Percentiles rank a stretch among this genome's conserved stretches.
phyloP scores from a whole-genome alignment of 2,329 filamentous ascomycete species.

The Tympanopsis confertula region DNA sequence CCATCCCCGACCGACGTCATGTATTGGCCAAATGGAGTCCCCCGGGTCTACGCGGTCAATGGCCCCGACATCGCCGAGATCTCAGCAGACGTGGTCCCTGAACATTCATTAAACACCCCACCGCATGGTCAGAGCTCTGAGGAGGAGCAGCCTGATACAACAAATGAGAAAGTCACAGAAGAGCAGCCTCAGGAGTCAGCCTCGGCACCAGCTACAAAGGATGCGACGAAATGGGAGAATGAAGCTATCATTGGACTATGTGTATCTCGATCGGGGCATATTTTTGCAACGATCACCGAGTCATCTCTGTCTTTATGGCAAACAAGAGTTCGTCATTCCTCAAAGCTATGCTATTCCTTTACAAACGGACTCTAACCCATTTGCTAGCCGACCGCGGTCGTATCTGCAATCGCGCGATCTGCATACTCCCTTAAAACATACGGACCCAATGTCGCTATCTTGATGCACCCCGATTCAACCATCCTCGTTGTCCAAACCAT shows the following conservation, averaged over 20 bases:
- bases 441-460: constrained; percentile 71
- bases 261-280: constrained; percentile 67
- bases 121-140: constrained; percentile 4
- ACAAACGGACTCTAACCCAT: constrained; percentile 5
- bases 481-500: constrained; percentile 85
- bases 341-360: constrained; percentile 2
- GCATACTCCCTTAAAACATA: constrained; percentile 68
- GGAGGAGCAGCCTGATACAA: not conserved
- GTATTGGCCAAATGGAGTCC: constrained; percentile 86
- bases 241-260: constrained; percentile 65
- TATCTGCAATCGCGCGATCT: constrained; percentile 77
- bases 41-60: constrained; percentile 71
- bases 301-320: constrained; percentile 92
- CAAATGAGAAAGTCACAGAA: constrained; percentile 10
- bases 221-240: constrained; percentile 29
- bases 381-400: constrained; percentile 69
- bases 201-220: constrained; percentile 13
- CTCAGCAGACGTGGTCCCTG: constrained; percentile 37
- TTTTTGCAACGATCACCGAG: constrained; percentile 76
- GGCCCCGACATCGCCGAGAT: constrained; percentile 45
- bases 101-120: constrained; percentile 14
- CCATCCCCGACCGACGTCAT: constrained; percentile 37
- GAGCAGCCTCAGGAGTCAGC: constrained; percentile 10
- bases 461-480: constrained; percentile 81
- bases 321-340: constrained; percentile 55